Percentiles rank a stretch among this genome's conserved stretches.
These are phyloP conservation scores for Plasmodium knowlesi DNA, from an alignment of 169 alveolate genomes.

Conservation along the genomic window DNA sequence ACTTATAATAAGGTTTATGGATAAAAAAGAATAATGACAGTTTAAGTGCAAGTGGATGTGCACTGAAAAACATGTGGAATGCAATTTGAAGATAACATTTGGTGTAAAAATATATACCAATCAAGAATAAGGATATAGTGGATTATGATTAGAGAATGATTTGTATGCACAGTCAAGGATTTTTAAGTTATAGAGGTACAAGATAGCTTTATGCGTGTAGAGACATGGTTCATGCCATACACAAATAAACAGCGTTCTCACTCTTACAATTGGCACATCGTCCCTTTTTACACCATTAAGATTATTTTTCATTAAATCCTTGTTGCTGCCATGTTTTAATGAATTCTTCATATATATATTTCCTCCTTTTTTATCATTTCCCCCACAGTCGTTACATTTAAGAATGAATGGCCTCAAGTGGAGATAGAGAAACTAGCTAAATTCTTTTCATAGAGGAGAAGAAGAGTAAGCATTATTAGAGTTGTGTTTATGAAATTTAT, in stretches of 20 bases:
- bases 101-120: neutral
- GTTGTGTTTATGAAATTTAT: neutral
- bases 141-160: neutral
- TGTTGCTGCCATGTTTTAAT: neutral
- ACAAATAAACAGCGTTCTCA: neutral
- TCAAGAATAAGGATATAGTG: neutral
- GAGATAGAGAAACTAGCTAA: neutral
- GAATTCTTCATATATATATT: neutral
- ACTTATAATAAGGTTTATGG: neutral
- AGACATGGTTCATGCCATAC: neutral
- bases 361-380: neutral
- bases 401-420: neutral
- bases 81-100: neutral
- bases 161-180: neutral
- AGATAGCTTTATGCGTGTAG: neutral
- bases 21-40: neutral
- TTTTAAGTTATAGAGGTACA: neutral
- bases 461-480: neutral
- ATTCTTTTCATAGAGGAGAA: neutral
- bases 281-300: neutral
- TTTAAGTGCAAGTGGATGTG: neutral
- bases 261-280: neutral
- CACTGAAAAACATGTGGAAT: neutral
- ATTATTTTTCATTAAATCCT: neutral
- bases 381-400: neutral